phyloP scores from a whole-genome alignment of 192 early-diverging fungal species.

The Coemansia sp. region DNA sequence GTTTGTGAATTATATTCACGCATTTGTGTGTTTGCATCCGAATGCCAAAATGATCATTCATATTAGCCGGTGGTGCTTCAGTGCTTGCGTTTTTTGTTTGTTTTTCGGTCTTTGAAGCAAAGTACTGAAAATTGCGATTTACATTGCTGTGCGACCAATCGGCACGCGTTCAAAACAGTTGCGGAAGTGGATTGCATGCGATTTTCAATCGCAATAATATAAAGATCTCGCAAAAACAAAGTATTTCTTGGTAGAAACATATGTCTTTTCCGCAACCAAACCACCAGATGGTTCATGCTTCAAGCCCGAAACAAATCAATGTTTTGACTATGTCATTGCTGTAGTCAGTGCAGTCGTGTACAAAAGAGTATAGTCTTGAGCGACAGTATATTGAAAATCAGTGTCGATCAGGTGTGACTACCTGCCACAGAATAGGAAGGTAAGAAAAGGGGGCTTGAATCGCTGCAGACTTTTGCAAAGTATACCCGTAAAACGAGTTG shows the following conservation, averaged over 20 bases:
- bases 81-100: background rate
- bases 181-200: background rate
- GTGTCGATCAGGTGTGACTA: background rate
- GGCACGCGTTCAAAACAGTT: background rate
- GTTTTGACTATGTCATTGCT: background rate
- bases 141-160: background rate
- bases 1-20: background rate
- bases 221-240: too few species aligned
- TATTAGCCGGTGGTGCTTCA: background rate
- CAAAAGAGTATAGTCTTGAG: background rate
- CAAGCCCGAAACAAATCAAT: background rate
- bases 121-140: background rate
- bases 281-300: background rate
- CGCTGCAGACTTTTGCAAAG: background rate
- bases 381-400: background rate
- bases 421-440: background rate
- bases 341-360: background rate
- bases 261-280: background rate
- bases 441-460: background rate
- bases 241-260: background rate
- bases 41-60: background rate
- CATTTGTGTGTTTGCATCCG: background rate
- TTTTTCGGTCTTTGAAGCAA: background rate
- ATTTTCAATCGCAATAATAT: too few species aligned
- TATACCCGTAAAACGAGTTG: background rate